phyloP scores from a whole-genome alignment of 345 rosid genomes.

The Salix exigua region DNA sequence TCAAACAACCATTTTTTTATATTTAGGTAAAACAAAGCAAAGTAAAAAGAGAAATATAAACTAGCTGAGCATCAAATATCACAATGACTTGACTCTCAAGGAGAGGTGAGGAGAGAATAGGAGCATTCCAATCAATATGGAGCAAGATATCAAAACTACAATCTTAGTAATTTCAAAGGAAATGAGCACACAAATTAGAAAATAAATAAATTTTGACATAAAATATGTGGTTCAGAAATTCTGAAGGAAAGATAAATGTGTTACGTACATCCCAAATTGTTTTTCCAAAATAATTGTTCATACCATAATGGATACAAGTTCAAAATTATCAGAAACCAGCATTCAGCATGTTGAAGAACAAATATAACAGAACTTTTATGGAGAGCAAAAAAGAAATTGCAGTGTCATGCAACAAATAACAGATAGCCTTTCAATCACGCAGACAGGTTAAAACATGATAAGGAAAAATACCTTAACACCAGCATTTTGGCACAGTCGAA shows the following conservation, averaged over 20 bases:
- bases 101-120: background rate
- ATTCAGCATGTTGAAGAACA: background rate
- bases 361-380: background rate
- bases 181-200: background rate
- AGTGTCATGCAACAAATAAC: background rate
- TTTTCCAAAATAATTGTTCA: background rate
- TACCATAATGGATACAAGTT: background rate
- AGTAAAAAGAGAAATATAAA: background rate
- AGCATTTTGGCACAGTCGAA: conserved; percentile 28
- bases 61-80: background rate
- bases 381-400: background rate
- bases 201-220: background rate
- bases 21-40: background rate
- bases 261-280: background rate
- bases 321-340: background rate
- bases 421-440: background rate
- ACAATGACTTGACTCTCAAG: background rate
- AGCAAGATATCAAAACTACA: background rate
- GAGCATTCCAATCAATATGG: background rate
- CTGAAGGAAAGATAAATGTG: background rate
- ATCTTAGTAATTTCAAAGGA: background rate
- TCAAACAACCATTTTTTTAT: background rate
- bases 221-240: background rate
- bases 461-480: conserved; percentile 28
- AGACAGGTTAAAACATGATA: background rate